Evolutionary conservation across 169 alveolate genomes (phyloP), one percentile per base, ranked within the genome.

Genomic region (Plasmodium reichenowi): DNA sequence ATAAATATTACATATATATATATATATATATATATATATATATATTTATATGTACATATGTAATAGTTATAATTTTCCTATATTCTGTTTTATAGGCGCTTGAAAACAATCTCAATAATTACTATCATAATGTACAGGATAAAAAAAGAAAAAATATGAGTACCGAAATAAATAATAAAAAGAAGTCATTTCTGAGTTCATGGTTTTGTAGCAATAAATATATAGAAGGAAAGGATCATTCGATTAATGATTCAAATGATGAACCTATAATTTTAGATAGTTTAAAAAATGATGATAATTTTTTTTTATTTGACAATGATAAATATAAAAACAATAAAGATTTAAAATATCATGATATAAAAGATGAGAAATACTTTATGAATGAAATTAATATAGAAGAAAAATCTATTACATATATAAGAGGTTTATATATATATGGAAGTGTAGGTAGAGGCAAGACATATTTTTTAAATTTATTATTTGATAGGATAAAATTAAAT

Each of bases 361-460:
- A 80, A 10, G 45, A 58, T 47, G 90, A 80, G 32, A 60, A 67
- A 9, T 66, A 67, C 43, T 80, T 38, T 58, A 47, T 17, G 5
- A 68, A 2, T 2, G 5, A 56, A 22, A 15, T 13, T 6, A 12
- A 5, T 26, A 5, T 38, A 32, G 72, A 80, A 6, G 83, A 56
- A 47, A 50, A 66, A 15, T 38, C 43, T n/a, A 80, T 80, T 32
- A 67, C 71, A 58, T 86, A 73, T 59, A 38, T 86, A 12, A 86
- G 92, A 22, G 92, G 92, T 2, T 20, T 86, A 24, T 94, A 94
- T 60, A 93, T 94, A 17, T 88, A 94, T 59, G 96, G 96, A 13
- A 94, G 96, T 38, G 96, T 94, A 29, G 96, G 96, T 29, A 93
- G 93, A 75, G 96, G 96, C n/a, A 94, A 94, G 66, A 94, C 96